Conservation (phyloP, 805 yeast species). For the Saturnispora halmiae region DNA sequence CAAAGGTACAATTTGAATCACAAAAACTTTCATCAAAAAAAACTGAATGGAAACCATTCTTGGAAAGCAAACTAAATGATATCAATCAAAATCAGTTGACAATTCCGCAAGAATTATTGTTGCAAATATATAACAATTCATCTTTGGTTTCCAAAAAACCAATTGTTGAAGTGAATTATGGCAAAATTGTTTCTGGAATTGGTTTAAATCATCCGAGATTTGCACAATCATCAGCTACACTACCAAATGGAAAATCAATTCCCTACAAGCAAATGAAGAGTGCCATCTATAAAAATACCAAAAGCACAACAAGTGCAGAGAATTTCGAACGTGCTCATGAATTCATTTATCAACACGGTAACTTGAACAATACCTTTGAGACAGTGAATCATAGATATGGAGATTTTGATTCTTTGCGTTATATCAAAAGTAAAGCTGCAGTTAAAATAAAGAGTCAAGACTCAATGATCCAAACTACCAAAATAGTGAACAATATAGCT, state of each 20-base stretch:
- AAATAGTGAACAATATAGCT: too few species aligned
- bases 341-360: conserved; percentile 14
- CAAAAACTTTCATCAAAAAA: too few species aligned
- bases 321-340: conserved; percentile 15
- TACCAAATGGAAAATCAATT: conserved; percentile 12
- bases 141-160: neutral
- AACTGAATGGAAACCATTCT: neutral
- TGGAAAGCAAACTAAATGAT: neutral
- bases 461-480: neutral
- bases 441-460: neutral
- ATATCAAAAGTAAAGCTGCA: conserved; percentile 2
- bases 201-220: conserved; percentile 14
- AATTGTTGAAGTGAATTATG: neutral
- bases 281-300: conserved; percentile 13
- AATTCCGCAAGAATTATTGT: neutral
- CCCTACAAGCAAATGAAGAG: conserved; percentile 13
- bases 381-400: conserved; percentile 17
- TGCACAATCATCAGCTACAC: conserved; percentile 8
- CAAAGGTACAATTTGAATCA: too few species aligned
- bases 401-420: conserved; percentile 15
- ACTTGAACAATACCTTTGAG: conserved; percentile 17
- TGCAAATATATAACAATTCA: neutral
- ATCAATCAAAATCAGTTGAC: neutral
- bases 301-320: conserved; percentile 9
- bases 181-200: conserved; percentile 1